phyloP scores from a whole-genome alignment of 805 yeast genomes.

The Cyberlindnera amylophila region DNA sequence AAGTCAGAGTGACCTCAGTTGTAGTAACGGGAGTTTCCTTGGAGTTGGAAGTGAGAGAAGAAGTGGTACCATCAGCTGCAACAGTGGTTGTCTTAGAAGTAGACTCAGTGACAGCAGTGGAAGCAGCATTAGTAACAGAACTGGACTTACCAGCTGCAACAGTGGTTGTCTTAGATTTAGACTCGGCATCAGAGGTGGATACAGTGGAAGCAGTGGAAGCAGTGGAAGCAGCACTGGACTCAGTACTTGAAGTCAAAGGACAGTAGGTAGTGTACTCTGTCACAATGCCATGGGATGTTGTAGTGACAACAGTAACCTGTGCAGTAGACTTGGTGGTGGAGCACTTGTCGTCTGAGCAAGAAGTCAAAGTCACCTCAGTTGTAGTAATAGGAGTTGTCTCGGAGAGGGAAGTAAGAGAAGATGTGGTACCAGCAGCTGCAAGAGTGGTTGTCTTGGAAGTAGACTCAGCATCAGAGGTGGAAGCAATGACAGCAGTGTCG shows the following conservation, averaged over 20 bases:
- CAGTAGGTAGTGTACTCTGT: slow-evolving; percentile 5
- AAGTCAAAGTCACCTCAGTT: slow-evolving; percentile 14
- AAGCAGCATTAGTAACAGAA: no score
- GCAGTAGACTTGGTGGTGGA: slow-evolving; percentile 27
- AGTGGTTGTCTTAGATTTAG: background rate
- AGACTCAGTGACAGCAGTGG: no score
- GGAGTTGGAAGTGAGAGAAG: no score
- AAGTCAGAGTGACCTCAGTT: background rate
- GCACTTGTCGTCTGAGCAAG: slow-evolving; percentile 22
- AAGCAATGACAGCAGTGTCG: slow-evolving; percentile 15
- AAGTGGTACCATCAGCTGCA: no score
- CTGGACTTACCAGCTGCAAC: background rate
- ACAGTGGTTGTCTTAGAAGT: no score
- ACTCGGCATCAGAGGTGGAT: background rate
- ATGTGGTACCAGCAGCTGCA: slow-evolving; percentile 2
- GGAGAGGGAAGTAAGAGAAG: no score
- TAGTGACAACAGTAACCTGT: slow-evolving; percentile 23
- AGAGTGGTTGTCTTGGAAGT: slow-evolving; percentile 10
- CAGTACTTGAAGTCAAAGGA: slow-evolving; percentile 1
- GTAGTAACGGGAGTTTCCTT: slow-evolving; percentile 9
- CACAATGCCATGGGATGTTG: slow-evolving; percentile 23
- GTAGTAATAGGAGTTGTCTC: no score
- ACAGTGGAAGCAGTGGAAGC: slow-evolving; percentile 12
- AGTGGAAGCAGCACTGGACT: slow-evolving; percentile 27
- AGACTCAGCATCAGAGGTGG: no score